Evolutionary conservation across 805 yeast genomes (phyloP).

Genomic region (Wickerhamiella sergipiensis): DNA sequence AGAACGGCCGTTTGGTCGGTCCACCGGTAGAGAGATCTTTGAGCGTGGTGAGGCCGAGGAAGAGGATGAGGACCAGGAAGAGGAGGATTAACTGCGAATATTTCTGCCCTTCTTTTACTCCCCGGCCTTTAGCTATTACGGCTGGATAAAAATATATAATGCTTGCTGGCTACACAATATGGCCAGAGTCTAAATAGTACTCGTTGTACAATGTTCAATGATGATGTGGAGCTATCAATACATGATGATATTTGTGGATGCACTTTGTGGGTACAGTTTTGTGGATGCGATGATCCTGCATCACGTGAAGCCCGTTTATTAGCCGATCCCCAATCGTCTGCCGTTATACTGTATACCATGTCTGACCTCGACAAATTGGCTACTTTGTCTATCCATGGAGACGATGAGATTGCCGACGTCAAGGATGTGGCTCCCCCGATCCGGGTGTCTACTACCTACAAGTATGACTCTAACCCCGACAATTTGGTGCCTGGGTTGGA

Average conservation of each 20-base stretch:
- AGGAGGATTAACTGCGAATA: slow-evolving; percentile 10
- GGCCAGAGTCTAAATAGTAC: too few relatives aligned
- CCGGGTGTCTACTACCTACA: slow-evolving; percentile 66
- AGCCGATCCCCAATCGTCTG: neutral
- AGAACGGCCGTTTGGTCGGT: slow-evolving; percentile 47
- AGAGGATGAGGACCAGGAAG: slow-evolving; percentile 40
- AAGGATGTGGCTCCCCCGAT: slow-evolving; percentile 53
- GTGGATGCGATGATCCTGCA: neutral
- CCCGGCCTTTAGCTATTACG: too few relatives aligned
- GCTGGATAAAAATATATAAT: too few relatives aligned
- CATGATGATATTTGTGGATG: too few relatives aligned
- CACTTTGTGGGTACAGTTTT: too few relatives aligned
- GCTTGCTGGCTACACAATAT: too few relatives aligned
- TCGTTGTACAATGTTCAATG: too few relatives aligned
- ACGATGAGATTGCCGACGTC: slow-evolving; percentile 32
- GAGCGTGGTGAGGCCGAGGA: slow-evolving; percentile 77
- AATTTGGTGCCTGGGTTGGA: slow-evolving; percentile 31
- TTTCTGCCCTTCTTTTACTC: too few relatives aligned
- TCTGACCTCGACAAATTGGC: slow-evolving; percentile 1
- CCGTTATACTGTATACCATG: neutral
- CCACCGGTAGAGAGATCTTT: slow-evolving; percentile 81
- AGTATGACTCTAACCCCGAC: slow-evolving; percentile 47
- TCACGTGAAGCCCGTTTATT: neutral
- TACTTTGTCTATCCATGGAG: slow-evolving; percentile 46
- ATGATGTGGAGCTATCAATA: too few relatives aligned